Base-by-base conservation (phyloP, 2,329 filamentous ascomycete species). In the Verticillium zaregamsianum region DNA sequence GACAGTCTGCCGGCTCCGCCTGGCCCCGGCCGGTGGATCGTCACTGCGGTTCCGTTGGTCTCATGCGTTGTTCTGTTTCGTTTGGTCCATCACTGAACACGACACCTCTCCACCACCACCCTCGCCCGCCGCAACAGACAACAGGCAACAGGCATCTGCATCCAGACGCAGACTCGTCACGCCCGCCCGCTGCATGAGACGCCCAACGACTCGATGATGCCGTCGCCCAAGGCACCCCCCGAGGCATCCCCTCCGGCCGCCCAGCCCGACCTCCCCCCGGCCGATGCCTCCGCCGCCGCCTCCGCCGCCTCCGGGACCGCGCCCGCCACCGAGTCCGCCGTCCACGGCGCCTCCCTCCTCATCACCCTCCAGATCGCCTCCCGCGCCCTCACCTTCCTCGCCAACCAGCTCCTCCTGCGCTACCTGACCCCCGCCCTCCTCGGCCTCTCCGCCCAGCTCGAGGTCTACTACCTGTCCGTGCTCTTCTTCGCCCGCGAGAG, bases 401-500 rank as follows among this genome's bases (percentile, higher is more conserved):
- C 95, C 72, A 99, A 98, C 77, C 94, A 99, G 75, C 74, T 96
- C 40, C 85, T 99, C 33, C 84, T 99, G 8, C 91, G 94, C 39
- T 94, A 91, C 72, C 80, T 98, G 55, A 96, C 93, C 1, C 93
- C 95, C 0, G 85, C 90, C 62, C 82, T 96, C 0, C 84, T 99
- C 1, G 95, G 94, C 6, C 82, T 96, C 5, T 90, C 93, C 2
- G 90, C 93, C 0, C 95, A 97, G 74, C 84, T 99, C 3, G 95
- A 99, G 70, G 87, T 98, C 1, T 97, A 93, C 74, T 93, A 94
- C 63, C 90, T 96, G 55, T 92, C 93, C 0, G 89, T 96, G n/a
- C 83, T 99, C 0, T 97, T 96, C 75, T 98, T 99, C 71, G 90
- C 95, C 0, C 86, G 95, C 45, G 95, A 99, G 76, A 94, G 90